phyloP scores from a whole-genome alignment of 371 early-diverging fungal species.

The Thermomucor indicae-seudaticae region DNA sequence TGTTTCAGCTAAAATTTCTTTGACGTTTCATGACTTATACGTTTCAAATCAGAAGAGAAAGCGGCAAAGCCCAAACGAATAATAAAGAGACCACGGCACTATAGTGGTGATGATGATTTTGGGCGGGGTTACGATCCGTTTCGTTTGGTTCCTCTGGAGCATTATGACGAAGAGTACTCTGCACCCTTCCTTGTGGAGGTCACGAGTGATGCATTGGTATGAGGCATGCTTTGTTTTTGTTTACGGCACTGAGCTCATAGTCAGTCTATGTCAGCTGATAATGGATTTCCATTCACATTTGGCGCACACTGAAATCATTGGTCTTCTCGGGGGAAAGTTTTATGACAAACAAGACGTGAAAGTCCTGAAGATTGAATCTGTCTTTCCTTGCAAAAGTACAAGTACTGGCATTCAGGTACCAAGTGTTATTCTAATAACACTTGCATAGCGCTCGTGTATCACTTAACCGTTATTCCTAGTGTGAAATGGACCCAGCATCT shows the following conservation, averaged over 20 bases:
- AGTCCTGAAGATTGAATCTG: constrained; percentile 41
- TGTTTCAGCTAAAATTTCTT: constrained; percentile 1
- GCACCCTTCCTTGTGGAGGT: constrained; percentile 65
- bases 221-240: background rate
- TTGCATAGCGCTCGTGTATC: background rate
- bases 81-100: constrained; percentile 27
- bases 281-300: constrained; percentile 89
- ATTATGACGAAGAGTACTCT: constrained; percentile 44
- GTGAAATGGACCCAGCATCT: constrained; percentile 65
- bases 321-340: constrained; percentile 73
- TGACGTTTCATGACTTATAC: background rate
- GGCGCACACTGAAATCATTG: constrained; percentile 83
- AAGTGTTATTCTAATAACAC: background rate
- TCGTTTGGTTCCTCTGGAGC: constrained; percentile 54
- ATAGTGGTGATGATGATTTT: constrained; percentile 39
- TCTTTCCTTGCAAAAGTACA: constrained; percentile 65
- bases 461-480: constrained; percentile 11
- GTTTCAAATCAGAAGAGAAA: constrained; percentile 4
- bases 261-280: constrained; percentile 45
- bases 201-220: constrained; percentile 59
- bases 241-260: background rate
- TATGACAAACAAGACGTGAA: constrained; percentile 30
- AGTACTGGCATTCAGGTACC: constrained; percentile 64
- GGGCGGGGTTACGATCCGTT: constrained; percentile 63
- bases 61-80: constrained; percentile 34